Evolutionary conservation across 2,329 filamentous ascomycete genomes (phyloP).

Genomic region (Aphanoascus verrucosus): DNA sequence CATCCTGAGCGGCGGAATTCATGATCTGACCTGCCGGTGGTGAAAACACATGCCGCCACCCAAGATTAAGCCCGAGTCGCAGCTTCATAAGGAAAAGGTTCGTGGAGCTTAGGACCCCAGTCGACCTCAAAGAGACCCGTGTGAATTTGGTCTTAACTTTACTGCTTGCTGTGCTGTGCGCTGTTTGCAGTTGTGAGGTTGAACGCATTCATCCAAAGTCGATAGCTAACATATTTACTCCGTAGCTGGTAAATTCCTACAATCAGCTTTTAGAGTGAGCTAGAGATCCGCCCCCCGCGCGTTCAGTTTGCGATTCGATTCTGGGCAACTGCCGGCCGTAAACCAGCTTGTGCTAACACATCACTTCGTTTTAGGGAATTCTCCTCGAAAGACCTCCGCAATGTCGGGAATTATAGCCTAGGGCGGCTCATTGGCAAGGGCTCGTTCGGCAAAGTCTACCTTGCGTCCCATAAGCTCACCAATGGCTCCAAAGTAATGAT

Average conservation of each 20-base stretch:
- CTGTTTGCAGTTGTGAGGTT: neutral
- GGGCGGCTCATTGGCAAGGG: conserved; percentile 92
- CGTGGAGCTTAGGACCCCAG: conserved; percentile 14
- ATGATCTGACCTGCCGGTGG: conserved; percentile 5
- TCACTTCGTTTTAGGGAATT: conserved; percentile 59
- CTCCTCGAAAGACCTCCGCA: conserved; percentile 76
- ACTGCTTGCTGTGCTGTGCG: neutral
- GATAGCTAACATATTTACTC: conserved; percentile 5
- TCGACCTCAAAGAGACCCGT: too few species aligned
- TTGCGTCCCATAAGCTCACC: conserved; percentile 91
- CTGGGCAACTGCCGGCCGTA: neutral
- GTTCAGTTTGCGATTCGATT: neutral
- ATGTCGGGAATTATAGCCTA: conserved; percentile 88
- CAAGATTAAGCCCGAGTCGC: conserved; percentile 42
- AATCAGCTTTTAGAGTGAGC: conserved; percentile 87
- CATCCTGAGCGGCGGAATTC: conserved; percentile 5
- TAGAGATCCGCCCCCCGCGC: neutral
- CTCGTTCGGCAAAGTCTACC: conserved; percentile 96
- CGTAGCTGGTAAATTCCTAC: conserved; percentile 89
- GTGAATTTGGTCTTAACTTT: neutral
- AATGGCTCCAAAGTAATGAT: conserved; percentile 80
- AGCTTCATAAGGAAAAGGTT: conserved; percentile 51
- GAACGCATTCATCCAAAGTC: neutral
- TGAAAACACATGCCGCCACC: conserved; percentile 34
- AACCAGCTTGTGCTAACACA: conserved; percentile 13